Conservation (phyloP, 2,329 filamentous ascomycete genomes). For the Trichoderma aggressivum region DNA sequence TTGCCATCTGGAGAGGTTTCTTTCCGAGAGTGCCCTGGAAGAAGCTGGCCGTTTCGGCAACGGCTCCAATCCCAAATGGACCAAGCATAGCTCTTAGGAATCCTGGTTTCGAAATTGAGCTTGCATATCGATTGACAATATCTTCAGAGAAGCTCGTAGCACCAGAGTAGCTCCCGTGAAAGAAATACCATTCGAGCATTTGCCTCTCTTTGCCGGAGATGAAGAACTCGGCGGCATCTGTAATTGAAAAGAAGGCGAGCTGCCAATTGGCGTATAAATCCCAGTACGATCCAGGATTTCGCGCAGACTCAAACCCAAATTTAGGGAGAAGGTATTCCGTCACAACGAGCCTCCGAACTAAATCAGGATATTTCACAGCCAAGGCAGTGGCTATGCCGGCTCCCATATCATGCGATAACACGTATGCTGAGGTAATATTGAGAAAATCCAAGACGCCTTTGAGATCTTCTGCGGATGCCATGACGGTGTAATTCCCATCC, state of each 20-base stretch:
- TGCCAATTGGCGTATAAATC: constrained; percentile 42
- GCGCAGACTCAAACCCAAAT: constrained; percentile 36
- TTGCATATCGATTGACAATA: constrained; percentile 37
- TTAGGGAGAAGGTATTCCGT: constrained; percentile 43
- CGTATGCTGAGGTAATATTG: constrained; percentile 40
- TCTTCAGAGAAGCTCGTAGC: constrained; percentile 36
- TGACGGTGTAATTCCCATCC: constrained; percentile 39
- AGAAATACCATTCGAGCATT: constrained; percentile 47
- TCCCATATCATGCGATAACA: constrained; percentile 46
- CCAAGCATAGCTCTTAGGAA: constrained; percentile 41
- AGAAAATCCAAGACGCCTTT: constrained; percentile 41
- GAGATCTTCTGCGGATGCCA: constrained; percentile 38
- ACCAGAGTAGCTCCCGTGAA: constrained; percentile 42
- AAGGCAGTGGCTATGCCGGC: constrained; percentile 41
- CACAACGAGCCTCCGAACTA: constrained; percentile 36
- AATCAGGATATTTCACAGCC: constrained; percentile 34
- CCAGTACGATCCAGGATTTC: constrained; percentile 33
- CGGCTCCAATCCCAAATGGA: constrained; percentile 32
- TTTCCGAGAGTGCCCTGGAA: constrained; percentile 32
- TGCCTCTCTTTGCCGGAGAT: constrained; percentile 41
- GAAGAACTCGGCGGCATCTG: constrained; percentile 46
- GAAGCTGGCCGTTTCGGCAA: constrained; percentile 34
- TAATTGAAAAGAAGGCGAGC: constrained; percentile 44
- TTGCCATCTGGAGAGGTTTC: constrained; percentile 19
- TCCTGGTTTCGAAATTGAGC: constrained; percentile 41